Evolutionary conservation across 2,329 filamentous ascomycete genomes (phyloP).

Genomic region (Xylariaceae sp.): DNA sequence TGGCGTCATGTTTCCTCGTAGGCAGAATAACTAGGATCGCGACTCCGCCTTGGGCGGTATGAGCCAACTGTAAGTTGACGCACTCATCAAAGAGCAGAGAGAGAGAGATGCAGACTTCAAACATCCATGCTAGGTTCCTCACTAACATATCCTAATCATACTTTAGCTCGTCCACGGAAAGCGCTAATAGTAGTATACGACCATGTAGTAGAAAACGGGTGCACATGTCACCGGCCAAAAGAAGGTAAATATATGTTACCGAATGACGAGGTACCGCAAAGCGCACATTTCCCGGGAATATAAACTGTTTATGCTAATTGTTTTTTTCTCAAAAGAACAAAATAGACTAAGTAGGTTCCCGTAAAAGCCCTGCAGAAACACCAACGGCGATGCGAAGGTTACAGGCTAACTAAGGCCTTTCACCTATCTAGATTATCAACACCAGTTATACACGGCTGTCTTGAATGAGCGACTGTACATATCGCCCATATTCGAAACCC

Average conservation of each 20-base stretch:
- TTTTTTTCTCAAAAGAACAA: conserved; percentile 29
- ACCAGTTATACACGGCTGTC: conserved; percentile 33
- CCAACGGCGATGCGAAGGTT: neutral
- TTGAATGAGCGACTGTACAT: conserved; percentile 34
- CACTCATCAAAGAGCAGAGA: neutral
- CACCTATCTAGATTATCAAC: conserved; percentile 34
- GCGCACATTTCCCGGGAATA: neutral
- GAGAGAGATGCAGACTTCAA: neutral
- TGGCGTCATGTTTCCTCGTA: neutral
- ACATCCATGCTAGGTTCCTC: neutral
- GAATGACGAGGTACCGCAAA: conserved; percentile 33
- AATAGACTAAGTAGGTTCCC: conserved; percentile 30
- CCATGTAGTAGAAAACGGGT: conserved; percentile 35
- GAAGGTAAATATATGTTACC: conserved; percentile 39
- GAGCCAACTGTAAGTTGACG: conserved; percentile 33
- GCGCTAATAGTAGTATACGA: conserved; percentile 33
- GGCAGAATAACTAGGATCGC: conserved; percentile 31
- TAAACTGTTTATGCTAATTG: neutral
- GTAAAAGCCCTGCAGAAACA: too few relatives aligned
- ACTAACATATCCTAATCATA: conserved; percentile 2
- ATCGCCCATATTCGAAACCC: conserved; percentile 28
- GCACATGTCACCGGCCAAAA: conserved; percentile 38
- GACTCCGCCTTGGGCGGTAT: conserved; percentile 36
- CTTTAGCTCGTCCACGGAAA: conserved; percentile 34
- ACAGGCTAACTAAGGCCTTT: neutral